Percentiles rank a stretch among this genome's conserved stretches.
Conservation (phyloP, 768 basidiomycete genomes). For the Kwoniella mangroviensis region DNA sequence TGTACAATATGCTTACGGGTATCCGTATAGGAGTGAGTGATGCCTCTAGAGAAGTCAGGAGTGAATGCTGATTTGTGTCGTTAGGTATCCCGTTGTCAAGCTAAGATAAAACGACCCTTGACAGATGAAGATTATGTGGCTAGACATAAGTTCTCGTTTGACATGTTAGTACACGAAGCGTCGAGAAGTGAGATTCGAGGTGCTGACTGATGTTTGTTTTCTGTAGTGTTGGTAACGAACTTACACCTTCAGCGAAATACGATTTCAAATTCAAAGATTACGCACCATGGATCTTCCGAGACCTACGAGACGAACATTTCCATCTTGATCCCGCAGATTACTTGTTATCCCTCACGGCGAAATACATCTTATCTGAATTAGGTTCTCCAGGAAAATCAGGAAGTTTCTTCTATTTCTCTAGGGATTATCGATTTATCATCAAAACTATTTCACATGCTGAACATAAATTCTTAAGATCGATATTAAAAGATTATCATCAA, state of each 20-base stretch:
- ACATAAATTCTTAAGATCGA: conserved; percentile 86
- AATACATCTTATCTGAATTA: conserved; percentile 96
- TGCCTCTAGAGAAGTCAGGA: not conserved
- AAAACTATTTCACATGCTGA: conserved; percentile 96
- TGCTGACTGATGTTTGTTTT: not conserved
- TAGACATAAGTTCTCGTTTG: conserved; percentile 93
- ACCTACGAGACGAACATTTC: conserved; percentile 90
- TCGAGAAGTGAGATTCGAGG: not conserved
- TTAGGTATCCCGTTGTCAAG: conserved; percentile 93
- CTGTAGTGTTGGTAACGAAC: conserved; percentile 87
- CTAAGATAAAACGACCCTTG: conserved; percentile 84
- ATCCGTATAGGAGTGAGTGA: conserved; percentile 85
- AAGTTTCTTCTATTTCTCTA: conserved; percentile 98
- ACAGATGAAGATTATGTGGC: conserved; percentile 85
- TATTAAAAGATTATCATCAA: conserved; percentile 79
- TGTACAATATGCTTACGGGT: conserved; percentile 99
- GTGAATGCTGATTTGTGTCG: not conserved
- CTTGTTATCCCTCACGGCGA: conserved; percentile 90
- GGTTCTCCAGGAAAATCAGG: conserved; percentile 98
- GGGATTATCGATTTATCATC: conserved; percentile 99
- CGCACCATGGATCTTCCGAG: conserved; percentile 96
- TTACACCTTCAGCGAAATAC: conserved; percentile 96
- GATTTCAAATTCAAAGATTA: conserved; percentile 99
- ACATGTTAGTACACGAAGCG: conserved; percentile 69
- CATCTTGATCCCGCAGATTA: conserved; percentile 97